Evolutionary conservation across 257 asterid species (phyloP).

Genomic region (Primulina tabacum): DNA sequence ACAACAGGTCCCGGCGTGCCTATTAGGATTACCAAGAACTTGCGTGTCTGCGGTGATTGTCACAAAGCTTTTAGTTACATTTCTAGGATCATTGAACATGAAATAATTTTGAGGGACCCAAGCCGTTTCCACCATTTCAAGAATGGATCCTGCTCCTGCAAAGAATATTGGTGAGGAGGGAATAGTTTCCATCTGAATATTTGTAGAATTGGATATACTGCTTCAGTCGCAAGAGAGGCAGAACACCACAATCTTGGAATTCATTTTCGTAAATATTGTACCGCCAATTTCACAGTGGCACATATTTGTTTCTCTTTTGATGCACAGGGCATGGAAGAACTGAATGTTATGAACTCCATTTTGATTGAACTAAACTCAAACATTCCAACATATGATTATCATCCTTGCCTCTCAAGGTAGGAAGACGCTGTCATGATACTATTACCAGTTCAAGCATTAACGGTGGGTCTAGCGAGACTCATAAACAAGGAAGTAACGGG

Average conservation of each 20-base stretch:
- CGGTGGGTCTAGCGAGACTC: slow-evolving; percentile 54
- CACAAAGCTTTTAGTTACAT: slow-evolving; percentile 65
- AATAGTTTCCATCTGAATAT: background rate
- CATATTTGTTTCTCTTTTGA: background rate
- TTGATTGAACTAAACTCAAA: slow-evolving; percentile 42
- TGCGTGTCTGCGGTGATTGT: slow-evolving; percentile 92
- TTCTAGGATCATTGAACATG: slow-evolving; percentile 68
- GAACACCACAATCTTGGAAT: background rate
- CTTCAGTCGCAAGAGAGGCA: slow-evolving; percentile 4
- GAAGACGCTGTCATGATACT: slow-evolving; percentile 75
- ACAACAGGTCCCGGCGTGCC: slow-evolving; percentile 73
- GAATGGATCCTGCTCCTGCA: slow-evolving; percentile 82
- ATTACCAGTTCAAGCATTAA: slow-evolving; percentile 48
- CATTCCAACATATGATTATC: slow-evolving; percentile 49
- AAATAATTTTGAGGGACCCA: slow-evolving; percentile 75
- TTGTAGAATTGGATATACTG: slow-evolving; percentile 1
- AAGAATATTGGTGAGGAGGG: slow-evolving; percentile 72
- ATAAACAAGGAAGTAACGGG: slow-evolving; percentile 57
- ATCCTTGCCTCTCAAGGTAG: slow-evolving; percentile 65
- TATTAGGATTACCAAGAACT: slow-evolving; percentile 83
- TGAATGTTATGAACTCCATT: slow-evolving; percentile 29
- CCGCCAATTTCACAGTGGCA: background rate
- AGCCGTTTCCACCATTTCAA: slow-evolving; percentile 94
- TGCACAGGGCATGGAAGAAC: background rate
- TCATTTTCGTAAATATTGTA: background rate